Conservation (phyloP, 2,329 filamentous ascomycete genomes). For the Penicillium sp. region DNA sequence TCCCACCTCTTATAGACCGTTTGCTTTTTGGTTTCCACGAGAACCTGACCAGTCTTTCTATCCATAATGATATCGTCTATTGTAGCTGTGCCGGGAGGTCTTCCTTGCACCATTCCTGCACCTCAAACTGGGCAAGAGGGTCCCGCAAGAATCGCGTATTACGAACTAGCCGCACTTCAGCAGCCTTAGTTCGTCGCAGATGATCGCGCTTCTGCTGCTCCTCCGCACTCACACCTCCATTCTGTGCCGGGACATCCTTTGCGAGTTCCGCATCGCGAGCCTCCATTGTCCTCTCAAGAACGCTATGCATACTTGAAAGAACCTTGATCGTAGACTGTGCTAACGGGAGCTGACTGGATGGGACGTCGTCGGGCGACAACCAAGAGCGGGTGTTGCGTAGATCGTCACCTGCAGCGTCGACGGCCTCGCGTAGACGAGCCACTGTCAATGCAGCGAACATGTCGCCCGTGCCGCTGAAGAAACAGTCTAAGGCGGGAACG, state of each 20-base stretch:
- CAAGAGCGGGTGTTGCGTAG: conserved; percentile 68
- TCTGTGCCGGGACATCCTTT: conserved; percentile 29
- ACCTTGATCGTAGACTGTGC: conserved; percentile 85
- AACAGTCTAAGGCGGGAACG: conserved; percentile 86
- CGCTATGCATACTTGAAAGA: conserved; percentile 87
- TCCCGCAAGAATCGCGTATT: conserved; percentile 71
- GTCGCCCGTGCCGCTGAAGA: conserved; percentile 95
- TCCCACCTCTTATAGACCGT: not conserved
- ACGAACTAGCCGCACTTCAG: conserved; percentile 82
- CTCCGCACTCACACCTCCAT: conserved; percentile 48
- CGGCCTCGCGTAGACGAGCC: conserved; percentile 84
- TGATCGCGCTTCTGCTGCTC: conserved; percentile 64
- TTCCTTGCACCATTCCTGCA: conserved; percentile 50
- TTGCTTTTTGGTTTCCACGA: not conserved
- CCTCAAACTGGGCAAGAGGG: conserved; percentile 69
- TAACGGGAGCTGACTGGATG: conserved; percentile 75
- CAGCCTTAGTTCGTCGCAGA: conserved; percentile 78
- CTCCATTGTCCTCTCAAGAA: conserved; percentile 71
- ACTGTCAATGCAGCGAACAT: conserved; percentile 97
- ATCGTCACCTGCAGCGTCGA: conserved; percentile 53
- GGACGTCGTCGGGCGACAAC: conserved; percentile 76
- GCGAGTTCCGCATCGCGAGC: conserved; percentile 71
- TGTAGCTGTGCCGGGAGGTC: conserved; percentile 33
- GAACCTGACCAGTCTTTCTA: not conserved
- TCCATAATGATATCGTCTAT: conserved; percentile 17